Conservation (phyloP, 2,329 filamentous ascomycete genomes). For the Balansia obtecta region DNA sequence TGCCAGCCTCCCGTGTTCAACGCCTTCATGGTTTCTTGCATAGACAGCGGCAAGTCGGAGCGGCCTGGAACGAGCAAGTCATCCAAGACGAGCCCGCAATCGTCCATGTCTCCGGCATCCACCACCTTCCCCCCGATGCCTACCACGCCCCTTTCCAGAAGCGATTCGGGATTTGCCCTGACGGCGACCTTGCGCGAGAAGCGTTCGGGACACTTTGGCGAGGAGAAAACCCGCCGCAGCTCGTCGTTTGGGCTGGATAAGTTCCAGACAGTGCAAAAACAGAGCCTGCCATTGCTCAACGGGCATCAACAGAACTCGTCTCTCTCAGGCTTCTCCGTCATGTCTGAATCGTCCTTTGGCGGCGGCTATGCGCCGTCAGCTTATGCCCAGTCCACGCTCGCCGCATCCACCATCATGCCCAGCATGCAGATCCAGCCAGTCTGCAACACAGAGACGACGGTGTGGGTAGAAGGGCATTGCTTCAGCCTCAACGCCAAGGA, state of each 20-base stretch:
- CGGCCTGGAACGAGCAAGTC: conserved; percentile 66
- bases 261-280: conserved; percentile 52
- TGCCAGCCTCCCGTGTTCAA: conserved; percentile 69
- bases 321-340: conserved; percentile 46
- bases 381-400: conserved; percentile 76
- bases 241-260: conserved; percentile 83
- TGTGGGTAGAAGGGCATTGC: conserved; percentile 80
- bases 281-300: conserved; percentile 62
- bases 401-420: conserved; percentile 78
- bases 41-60: conserved; percentile 54
- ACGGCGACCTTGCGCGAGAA: conserved; percentile 84
- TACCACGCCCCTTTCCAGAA: conserved; percentile 69
- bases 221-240: conserved; percentile 69
- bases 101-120: conserved; percentile 64
- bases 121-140: conserved; percentile 65
- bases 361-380: conserved; percentile 67
- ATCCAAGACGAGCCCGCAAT: conserved; percentile 46
- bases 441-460: conserved; percentile 62
- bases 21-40: conserved; percentile 68
- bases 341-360: conserved; percentile 58
- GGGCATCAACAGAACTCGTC: conserved; percentile 48
- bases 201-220: conserved; percentile 79
- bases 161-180: conserved; percentile 82
- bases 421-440: conserved; percentile 72
- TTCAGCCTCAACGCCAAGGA: conserved; percentile 54